These are phyloP conservation scores for Suaeda aralocaspica DNA, from an alignment of 148 eudicot genomes.

Conservation along the genomic window DNA sequence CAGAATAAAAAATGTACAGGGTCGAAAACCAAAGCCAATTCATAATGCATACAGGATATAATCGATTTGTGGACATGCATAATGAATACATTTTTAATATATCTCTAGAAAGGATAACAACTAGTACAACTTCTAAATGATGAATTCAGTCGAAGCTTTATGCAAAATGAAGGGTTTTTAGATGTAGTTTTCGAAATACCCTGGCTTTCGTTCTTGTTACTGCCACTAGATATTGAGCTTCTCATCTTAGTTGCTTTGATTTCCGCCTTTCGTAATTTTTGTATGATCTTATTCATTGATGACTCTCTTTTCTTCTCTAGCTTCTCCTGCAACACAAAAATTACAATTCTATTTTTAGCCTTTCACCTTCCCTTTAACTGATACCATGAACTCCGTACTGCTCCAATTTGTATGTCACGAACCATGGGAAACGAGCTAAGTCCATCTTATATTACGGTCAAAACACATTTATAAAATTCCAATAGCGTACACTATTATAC, in stretches of 20 bases:
- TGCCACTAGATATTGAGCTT: constrained; percentile 24
- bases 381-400: too few relatives aligned
- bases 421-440: too few relatives aligned
- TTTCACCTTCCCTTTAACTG: too few relatives aligned
- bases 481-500: too few relatives aligned
- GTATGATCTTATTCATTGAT: constrained; percentile 63
- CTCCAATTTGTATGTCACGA: too few relatives aligned
- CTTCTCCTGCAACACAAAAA: constrained; percentile 48
- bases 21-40: too few relatives aligned
- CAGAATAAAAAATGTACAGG: background rate
- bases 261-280: constrained; percentile 55
- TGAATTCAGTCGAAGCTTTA: constrained; percentile 24
- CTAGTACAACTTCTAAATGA: constrained; percentile 29
- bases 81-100: background rate
- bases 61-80: background rate
- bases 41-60: too few relatives aligned
- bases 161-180: constrained; percentile 30
- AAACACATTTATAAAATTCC: too few relatives aligned
- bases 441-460: too few relatives aligned
- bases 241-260: constrained; percentile 75
- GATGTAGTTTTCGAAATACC: constrained; percentile 21
- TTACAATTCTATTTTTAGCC: too few relatives aligned
- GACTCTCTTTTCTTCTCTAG: constrained; percentile 67
- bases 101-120: constrained; percentile 22
- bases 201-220: background rate